Base-by-base conservation (phyloP, 768 basidiomycete species). In the Cystofilobasidium ferigula region DNA sequence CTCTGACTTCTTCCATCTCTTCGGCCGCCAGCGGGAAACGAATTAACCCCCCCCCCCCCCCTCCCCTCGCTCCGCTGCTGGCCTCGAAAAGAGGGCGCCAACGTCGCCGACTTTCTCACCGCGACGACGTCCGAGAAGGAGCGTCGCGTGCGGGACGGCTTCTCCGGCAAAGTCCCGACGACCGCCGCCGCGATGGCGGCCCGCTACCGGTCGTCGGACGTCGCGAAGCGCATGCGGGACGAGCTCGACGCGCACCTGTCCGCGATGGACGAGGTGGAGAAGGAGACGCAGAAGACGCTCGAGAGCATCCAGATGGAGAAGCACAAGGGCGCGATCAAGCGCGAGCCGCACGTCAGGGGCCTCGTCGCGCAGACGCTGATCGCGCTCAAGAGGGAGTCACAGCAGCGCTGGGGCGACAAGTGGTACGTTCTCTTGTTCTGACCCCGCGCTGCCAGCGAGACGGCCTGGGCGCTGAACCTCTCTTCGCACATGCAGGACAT, bases 391-490 rank as follows among this genome's bases (percentile, higher is more conserved):
- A 60, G 73, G 26, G 73, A 74, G 53, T 71, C 70, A 26, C 72
- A 72, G 54, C 70, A 71, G 60, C 61, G 73, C 56, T 74, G 73
- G 73, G 71, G 71, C 62, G 73, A 74, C 64, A 69, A 72, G 40
- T 47, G 45, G 45, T 47, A n/a, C 45, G 22, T 47, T n/a, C 40
- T n/a, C n/a, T n/a, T n/a, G n/a, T 18, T 42, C 40, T 42, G 40
- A 9, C 5, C 40, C 40, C 38, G 16, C 38, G 38, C 43, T 20
- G 43, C 13, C 10, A 45, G 10, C 5, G 13, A 5, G 10, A 45
- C 43, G 5, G 43, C 43, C n/a, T n/a, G n/a, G n/a, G n/a, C n/a
- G n/a, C n/a, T n/a, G n/a, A n/a, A n/a, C n/a, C n/a, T n/a, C n/a
- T n/a, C n/a, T n/a, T n/a, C n/a, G n/a, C n/a, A n/a, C n/a, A n/a